Evolutionary conservation across 257 asterid species (phyloP), one percentile per base, ranked within the genome.

Genomic region (Haberlea rhodopensis): DNA sequence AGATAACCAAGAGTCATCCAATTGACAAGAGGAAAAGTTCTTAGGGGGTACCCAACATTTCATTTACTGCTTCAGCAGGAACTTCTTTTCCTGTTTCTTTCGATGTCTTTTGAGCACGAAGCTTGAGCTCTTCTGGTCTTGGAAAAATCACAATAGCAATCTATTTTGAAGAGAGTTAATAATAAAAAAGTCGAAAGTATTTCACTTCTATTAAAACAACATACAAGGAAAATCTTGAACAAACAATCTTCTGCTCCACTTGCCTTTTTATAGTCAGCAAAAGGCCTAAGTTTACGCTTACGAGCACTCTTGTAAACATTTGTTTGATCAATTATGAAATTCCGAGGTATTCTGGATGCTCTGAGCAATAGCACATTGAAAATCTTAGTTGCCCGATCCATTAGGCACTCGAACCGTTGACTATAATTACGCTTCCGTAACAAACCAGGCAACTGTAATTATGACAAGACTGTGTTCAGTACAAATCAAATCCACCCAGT

Each of bases 271-370:
- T 57, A 81, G 73, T 63, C n/a, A 9, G 74, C 71, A 70, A 85
- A 85, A 13, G 83, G 84, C 77, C 77, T 81, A 60, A 83, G 71
- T 73, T 79, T 85, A 48, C 76, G 83, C 28, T 65, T 85, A 20
- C 94, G 87, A 9, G 85, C 80, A 81, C 62, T 81, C 71, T 83
- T 77, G 66, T 71, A 69, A 40, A 81, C 79, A 73, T 85, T 81
- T 25, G 84, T 79, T 75, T 81, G 89, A 76, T 85, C 94, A 60
- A 85, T 70, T 59, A 85, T 81, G 79, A 79, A 75, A 75, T 83
- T 85, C 15, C 86, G 89, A 65, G 76, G 79, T 45, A 83, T 68
- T 66, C 34, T 70, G 28, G 89, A 85, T 67, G 89, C 94, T 76
- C 87, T 85, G 40, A 82, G 55, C 66, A 81, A 37, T 43, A 81